Conservation (phyloP, 495 filamentous ascomycete species). For the Lasiosphaeris hirsuta region DNA sequence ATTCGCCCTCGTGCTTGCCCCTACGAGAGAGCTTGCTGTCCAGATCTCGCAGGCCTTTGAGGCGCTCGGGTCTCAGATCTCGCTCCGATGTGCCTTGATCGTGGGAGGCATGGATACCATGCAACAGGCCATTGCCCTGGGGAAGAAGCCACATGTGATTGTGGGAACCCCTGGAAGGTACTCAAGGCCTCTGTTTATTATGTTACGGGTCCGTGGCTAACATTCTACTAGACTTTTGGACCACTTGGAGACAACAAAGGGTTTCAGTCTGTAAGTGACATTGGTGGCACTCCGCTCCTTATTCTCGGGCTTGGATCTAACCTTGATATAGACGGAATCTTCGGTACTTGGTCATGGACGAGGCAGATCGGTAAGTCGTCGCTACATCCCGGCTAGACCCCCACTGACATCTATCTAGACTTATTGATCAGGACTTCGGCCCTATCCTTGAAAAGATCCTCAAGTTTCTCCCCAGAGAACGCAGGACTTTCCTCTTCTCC, state of each 20-base stretch:
- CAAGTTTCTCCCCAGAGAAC: slow-evolving; percentile 78
- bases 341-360: slow-evolving; percentile 90
- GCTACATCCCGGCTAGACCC: background rate
- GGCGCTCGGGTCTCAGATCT: slow-evolving; percentile 76
- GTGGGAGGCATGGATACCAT: slow-evolving; percentile 97
- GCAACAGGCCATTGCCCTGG: slow-evolving; percentile 78
- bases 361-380: slow-evolving; percentile 63
- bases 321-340: slow-evolving; percentile 39
- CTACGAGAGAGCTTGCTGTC: slow-evolving; percentile 86
- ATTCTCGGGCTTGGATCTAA: background rate
- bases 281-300: background rate
- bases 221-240: slow-evolving; percentile 64
- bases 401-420: slow-evolving; percentile 30
- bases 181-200: background rate
- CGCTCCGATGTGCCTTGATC: slow-evolving; percentile 71
- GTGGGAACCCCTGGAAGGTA: slow-evolving; percentile 75
- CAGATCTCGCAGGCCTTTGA: slow-evolving; percentile 87
- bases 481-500: slow-evolving; percentile 84
- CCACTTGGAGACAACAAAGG: slow-evolving; percentile 95
- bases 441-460: slow-evolving; percentile 89
- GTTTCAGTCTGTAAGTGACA: slow-evolving; percentile 66
- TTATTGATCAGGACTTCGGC: slow-evolving; percentile 93
- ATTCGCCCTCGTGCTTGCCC: slow-evolving; percentile 79
- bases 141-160: slow-evolving; percentile 87
- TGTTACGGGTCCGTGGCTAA: background rate